Base-by-base conservation (phyloP, 2,329 filamentous ascomycete genomes). In the Epichloe hybrida region DNA sequence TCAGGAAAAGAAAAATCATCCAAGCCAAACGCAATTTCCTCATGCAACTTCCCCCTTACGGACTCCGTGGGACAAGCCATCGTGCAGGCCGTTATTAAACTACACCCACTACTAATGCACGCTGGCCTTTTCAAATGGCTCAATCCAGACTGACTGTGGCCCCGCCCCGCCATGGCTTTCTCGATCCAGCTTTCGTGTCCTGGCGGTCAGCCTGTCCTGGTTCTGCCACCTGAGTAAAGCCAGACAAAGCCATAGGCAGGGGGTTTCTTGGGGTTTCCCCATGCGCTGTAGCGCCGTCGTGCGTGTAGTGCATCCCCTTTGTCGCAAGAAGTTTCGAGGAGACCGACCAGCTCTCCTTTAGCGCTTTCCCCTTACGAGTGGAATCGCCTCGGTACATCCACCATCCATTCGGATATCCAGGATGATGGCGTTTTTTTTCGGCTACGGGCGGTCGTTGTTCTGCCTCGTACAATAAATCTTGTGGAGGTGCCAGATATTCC, bases 11-110 rank as follows among this genome's bases (percentile, higher is more conserved):
- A 11, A 6, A 11, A 11, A 31, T 31, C 8, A 9, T 11, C 27
- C 27, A 31, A 31, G 45, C 36, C 45, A 48, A 46, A 20, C 15
- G 43, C 23, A 52, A 52, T 52, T 50, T 52, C 47, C 46, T 12
- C 37, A 41, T 52, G 50, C 50, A 49, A 12, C 12, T 34, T 7
- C 23, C 23, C 42, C 46, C 46, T 37, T 42, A 38, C 15, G 45
- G 38, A 44, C 37, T 41, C 37, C 37, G 38, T 17, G 39, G 36
- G 46, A 49, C 35, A 39, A 39, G 51, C 40, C 35, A 35, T 48
- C 34, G 34, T 53, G 53, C 52, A 54, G 52, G 49, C 50, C 39
- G 49, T 55, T 44, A 54, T 55, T 52, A 54, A 54, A 55, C 52
- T 43, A 7, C 46, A 38, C 12, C 50, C 54, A 48, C 54, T 52